These are phyloP conservation scores for Shiraia sp. DNA, from an alignment of 2,329 filamentous ascomycete genomes.

Conservation along the genomic window DNA sequence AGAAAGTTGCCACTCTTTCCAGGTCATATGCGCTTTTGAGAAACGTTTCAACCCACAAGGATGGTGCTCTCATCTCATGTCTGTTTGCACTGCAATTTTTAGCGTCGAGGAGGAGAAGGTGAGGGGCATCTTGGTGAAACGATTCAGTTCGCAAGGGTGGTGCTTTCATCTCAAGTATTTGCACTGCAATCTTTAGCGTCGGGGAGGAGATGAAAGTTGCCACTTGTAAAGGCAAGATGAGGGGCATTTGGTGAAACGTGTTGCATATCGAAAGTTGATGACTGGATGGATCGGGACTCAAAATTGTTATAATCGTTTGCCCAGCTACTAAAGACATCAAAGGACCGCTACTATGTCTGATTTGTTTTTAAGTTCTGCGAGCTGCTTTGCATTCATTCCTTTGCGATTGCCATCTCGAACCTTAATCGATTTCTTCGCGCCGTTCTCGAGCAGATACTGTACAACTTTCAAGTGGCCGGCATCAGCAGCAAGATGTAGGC, in stretches of 20 bases:
- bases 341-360: slow-evolving; percentile 2
- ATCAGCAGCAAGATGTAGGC: slow-evolving; percentile 19
- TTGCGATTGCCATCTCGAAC: slow-evolving; percentile 9
- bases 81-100: slow-evolving; percentile 2
- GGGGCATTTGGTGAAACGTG: background rate
- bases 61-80: background rate
- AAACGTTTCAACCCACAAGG: too few species aligned
- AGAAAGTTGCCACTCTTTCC: background rate
- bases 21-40: background rate
- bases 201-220: background rate
- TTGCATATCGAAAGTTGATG: background rate
- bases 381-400: slow-evolving; percentile 13
- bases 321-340: background rate
- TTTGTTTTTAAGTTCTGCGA: slow-evolving; percentile 13
- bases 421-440: slow-evolving; percentile 10
- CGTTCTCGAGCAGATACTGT: slow-evolving; percentile 12
- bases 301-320: background rate
- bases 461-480: slow-evolving; percentile 11
- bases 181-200: too few species aligned
- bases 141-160: background rate
- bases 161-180: background rate
- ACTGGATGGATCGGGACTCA: background rate
- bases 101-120: background rate
- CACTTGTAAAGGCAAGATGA: background rate
- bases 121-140: background rate